Evolutionary conservation across 805 yeast species (phyloP).

Genomic region (Crinitomyces ghanaensis): DNA sequence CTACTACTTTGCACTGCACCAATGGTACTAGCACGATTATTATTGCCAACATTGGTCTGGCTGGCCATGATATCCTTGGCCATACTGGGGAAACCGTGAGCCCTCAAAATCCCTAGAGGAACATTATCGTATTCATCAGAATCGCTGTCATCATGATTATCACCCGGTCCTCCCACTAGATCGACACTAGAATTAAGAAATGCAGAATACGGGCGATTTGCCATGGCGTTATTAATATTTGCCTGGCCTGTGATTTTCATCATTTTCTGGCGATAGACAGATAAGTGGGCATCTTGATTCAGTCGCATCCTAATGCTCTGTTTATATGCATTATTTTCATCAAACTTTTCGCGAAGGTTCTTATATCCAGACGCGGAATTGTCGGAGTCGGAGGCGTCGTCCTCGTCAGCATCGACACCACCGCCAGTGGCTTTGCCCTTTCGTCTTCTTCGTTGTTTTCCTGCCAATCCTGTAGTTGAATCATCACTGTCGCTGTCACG

Average conservation of each 20-base stretch:
- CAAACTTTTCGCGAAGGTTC: conserved; percentile 6
- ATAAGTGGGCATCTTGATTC: conserved; percentile 30
- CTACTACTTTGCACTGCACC: not conserved
- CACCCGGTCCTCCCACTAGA: conserved; percentile 9
- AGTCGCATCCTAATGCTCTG: conserved; percentile 21
- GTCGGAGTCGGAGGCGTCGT: conserved; percentile 1
- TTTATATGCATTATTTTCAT: conserved; percentile 14
- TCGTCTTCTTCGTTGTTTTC: too few species aligned
- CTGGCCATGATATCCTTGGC: conserved; percentile 12
- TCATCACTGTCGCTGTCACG: conserved; percentile 11
- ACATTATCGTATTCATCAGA: conserved; percentile 31
- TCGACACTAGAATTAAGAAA: too few species aligned
- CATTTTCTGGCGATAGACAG: conserved; percentile 32
- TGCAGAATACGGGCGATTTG: conserved; percentile 1
- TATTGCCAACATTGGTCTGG: conserved; percentile 9
- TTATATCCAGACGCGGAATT: too few species aligned
- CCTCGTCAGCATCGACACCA: conserved; percentile 10
- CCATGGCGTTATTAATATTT: conserved; percentile 4
- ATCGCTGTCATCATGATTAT: conserved; percentile 18
- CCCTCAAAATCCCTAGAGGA: conserved; percentile 30
- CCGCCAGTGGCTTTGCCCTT: too few species aligned
- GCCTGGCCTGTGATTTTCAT: conserved; percentile 21
- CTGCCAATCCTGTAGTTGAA: too few species aligned
- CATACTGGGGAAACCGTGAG: conserved; percentile 28
- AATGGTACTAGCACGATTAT: not conserved